A percentile compares a stretch with the other conserved stretches of the same genome.
Conservation (phyloP, 1,284 basidiomycete genomes). For the Boletus mariae region DNA sequence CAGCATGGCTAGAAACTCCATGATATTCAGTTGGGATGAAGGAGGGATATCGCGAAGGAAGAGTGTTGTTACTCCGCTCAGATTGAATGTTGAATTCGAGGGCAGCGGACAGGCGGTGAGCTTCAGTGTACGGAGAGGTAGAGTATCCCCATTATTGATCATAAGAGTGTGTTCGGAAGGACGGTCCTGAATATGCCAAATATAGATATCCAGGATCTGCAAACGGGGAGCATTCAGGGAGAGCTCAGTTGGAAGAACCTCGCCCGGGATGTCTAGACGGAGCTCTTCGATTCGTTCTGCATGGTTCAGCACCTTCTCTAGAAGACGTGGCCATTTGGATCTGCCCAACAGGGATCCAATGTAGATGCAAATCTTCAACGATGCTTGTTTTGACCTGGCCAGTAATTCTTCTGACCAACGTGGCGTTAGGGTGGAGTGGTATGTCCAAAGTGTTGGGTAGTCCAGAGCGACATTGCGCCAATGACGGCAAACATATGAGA, state of each 20-base stretch:
- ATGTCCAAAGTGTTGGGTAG: too few species aligned
- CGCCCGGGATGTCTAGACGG: background rate
- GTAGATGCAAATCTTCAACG: slow-evolving; percentile 4
- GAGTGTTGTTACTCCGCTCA: background rate
- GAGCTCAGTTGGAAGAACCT: background rate
- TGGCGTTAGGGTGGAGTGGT: too few species aligned
- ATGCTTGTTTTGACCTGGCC: too few species aligned
- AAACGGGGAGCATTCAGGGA: slow-evolving; percentile 9
- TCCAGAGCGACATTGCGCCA: too few species aligned
- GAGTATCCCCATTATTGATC: background rate
- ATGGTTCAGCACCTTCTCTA: slow-evolving; percentile 16
- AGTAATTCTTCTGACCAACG: too few species aligned
- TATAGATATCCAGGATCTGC: background rate
- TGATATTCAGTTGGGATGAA: background rate
- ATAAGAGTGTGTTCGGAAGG: background rate
- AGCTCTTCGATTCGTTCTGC: slow-evolving; percentile 20
- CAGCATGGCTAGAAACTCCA: background rate
- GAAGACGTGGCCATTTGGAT: background rate
- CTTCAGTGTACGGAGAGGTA: background rate
- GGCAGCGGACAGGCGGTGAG: background rate
- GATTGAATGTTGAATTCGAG: background rate
- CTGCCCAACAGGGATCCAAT: too few species aligned
- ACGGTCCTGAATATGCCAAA: too few species aligned
- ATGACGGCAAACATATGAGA: too few species aligned
- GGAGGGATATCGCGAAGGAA: background rate